A percentile compares a stretch with the other conserved stretches of the same genome.
phyloP scores from a whole-genome alignment of 2,329 filamentous ascomycete genomes.

The Ambrosiella cleistominuta region DNA sequence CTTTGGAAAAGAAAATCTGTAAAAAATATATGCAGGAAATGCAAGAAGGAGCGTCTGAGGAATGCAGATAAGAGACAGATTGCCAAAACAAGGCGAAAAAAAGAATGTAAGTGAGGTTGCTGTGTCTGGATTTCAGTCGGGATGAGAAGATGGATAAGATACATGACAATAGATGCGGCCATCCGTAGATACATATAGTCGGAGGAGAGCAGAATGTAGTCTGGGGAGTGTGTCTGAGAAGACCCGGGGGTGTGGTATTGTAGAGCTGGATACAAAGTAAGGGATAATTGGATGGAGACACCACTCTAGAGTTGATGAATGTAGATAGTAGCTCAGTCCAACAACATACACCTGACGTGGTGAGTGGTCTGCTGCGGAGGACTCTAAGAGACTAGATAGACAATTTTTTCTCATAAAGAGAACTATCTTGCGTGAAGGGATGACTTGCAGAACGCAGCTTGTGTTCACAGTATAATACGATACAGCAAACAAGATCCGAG shows the following conservation, averaged over 20 bases:
- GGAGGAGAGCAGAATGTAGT: neutral
- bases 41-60: neutral
- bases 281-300: neutral
- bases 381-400: too few species aligned
- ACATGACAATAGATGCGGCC: neutral
- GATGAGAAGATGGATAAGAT: neutral
- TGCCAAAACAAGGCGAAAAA: neutral
- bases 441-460: too few species aligned
- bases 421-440: too few species aligned
- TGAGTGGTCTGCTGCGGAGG: too few species aligned
- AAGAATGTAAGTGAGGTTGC: neutral
- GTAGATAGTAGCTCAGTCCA: too few species aligned
- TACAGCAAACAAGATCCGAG: too few species aligned
- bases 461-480: too few species aligned
- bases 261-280: neutral
- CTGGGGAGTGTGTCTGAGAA: neutral
- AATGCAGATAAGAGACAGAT: neutral
- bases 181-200: neutral
- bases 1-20: neutral
- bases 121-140: neutral
- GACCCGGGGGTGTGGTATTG: neutral
- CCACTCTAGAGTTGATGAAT: neutral
- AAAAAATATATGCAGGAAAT: neutral
- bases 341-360: too few species aligned
- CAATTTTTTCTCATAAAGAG: too few species aligned